phyloP scores from a whole-genome alignment of 1,284 basidiomycete genomes.

The Thecaphora frezii region DNA sequence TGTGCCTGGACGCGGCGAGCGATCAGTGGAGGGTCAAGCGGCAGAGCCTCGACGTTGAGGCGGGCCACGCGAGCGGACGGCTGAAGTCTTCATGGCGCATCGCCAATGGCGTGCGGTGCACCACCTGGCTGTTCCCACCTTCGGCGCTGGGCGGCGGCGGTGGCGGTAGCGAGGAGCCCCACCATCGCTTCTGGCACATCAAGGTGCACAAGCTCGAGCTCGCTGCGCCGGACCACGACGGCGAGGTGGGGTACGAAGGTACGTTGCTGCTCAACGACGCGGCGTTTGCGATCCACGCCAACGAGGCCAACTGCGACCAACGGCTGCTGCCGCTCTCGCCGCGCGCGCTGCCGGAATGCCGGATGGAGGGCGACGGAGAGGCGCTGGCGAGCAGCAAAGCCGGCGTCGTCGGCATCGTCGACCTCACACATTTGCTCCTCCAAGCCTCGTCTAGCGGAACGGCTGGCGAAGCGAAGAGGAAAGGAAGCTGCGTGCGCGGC shows the following conservation, averaged over 20 bases:
- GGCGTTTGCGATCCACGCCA: background rate
- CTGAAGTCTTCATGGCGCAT: background rate
- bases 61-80: background rate
- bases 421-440: no score
- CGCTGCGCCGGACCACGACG: background rate
- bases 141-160: background rate
- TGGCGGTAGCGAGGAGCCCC: background rate
- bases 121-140: background rate
- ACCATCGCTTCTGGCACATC: background rate
- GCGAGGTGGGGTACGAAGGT: background rate
- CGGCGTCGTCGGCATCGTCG: background rate
- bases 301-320: background rate
- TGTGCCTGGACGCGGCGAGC: no score
- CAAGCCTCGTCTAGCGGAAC: no score
- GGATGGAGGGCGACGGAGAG: background rate
- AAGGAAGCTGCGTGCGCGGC: no score
- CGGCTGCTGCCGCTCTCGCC: background rate
- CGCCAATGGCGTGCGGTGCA: background rate
- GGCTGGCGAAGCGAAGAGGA: no score
- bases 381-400: background rate
- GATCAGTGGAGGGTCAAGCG: background rate
- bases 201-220: background rate
- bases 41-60: background rate
- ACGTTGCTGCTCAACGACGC: background rate
- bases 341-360: background rate